These are phyloP conservation scores for Mediolabrus comicus DNA, from an alignment of 108 stramenopile genomes.

Conservation along the genomic window DNA sequence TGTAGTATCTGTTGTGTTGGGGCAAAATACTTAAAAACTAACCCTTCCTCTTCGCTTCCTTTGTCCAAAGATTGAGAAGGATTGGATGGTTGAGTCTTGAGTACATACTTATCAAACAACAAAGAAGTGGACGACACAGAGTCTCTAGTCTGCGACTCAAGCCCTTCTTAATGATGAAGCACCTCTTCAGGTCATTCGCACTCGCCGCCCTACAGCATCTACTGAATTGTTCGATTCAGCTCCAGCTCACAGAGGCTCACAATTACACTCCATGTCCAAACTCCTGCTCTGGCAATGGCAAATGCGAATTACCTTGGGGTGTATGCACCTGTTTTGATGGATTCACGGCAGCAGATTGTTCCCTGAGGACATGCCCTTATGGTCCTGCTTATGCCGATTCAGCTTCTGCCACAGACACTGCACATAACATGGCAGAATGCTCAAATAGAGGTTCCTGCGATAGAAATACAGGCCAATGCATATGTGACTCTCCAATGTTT, in stretches of 20 bases:
- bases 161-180: too few species aligned
- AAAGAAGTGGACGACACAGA: too few species aligned
- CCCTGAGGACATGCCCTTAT: conserved; percentile 43
- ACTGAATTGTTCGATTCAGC: background rate
- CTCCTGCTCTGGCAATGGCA: conserved; percentile 43
- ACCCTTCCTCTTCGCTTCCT: too few species aligned
- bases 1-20: too few species aligned
- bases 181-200: background rate
- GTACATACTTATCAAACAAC: too few species aligned
- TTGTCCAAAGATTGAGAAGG: too few species aligned
- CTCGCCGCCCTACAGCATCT: background rate
- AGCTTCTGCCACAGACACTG: conserved; percentile 34
- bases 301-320: conserved; percentile 37
- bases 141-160: too few species aligned
- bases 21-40: too few species aligned
- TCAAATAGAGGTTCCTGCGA: conserved; percentile 64
- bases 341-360: conserved; percentile 51
- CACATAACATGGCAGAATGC: conserved; percentile 67
- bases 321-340: conserved; percentile 50
- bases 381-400: conserved; percentile 47
- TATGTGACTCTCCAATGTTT: conserved; percentile 48
- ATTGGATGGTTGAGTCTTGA: too few species aligned
- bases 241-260: background rate
- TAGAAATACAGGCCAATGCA: conserved; percentile 50
- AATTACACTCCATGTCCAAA: conserved; percentile 49